Evolutionary conservation across 768 basidiomycete species (phyloP), one percentile per base, ranked within the genome.

Genomic region (Strobilomyces echinocephalus): DNA sequence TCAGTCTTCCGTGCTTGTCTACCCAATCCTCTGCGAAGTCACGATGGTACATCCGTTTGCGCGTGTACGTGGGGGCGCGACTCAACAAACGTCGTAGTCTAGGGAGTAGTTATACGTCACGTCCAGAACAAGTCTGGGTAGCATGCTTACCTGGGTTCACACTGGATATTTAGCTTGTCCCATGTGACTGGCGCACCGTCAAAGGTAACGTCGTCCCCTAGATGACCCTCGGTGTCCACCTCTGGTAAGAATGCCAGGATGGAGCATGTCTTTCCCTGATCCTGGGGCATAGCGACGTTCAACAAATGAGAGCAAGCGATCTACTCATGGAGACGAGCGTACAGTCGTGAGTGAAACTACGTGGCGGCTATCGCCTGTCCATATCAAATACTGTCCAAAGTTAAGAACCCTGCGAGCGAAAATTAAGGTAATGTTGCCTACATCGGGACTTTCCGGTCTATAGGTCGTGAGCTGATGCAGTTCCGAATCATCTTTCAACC

Each of bases 1-100:
- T 78, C 36, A 83, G 60, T 53, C 75, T 73, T 30, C 77, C 79
- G 11, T 72, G 61, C 31, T 79, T 75, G 55, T 83, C 81, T 11
- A 76, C 75, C 69, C 80, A 76, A 30, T 72, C 75, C 24, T 83
- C 80, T n/a, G 79, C 66, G 28, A 71, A 67, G 16, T 68, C 55
- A 16, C 59, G 69, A 31, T 65, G 49, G 33, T 77, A 74, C 31
- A 76, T 60, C 30, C 71, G 66, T 11, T 77, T 68, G 2, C 76
- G 73, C 8, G 74, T 58, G 55, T 75, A 76, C 11, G 64, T 60
- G 0, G 74, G 69, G 5, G 68, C 60, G 4, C 65, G 60, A 8
- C 64, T 67, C 43, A 81, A 54, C 39, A 76, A 50, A 20, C 74
- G 69, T 24, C 62, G 68, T 45, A 82, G 60, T 55, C 75, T 76